Percentiles rank a stretch among this genome's conserved stretches.
phyloP scores from a whole-genome alignment of 208 protist species.

The Wallacemonas sp. region DNA sequence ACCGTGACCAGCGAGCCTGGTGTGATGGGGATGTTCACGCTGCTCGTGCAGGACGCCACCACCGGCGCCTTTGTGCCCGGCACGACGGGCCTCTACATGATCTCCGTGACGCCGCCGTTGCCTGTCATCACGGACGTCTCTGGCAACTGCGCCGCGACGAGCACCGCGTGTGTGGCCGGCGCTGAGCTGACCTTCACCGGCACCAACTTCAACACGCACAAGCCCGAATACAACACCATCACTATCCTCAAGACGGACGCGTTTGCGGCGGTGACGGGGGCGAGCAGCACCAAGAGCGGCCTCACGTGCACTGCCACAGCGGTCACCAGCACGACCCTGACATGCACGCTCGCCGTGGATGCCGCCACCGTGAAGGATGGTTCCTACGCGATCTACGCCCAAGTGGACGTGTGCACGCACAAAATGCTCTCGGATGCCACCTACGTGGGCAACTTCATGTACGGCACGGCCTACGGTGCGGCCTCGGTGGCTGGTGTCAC shows the following conservation, averaged over 20 bases:
- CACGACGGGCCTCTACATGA: constrained; percentile 21
- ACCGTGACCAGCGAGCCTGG: constrained; percentile 23
- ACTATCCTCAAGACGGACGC: constrained; percentile 24
- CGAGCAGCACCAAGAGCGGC: constrained; percentile 14
- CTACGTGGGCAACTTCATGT: constrained; percentile 22
- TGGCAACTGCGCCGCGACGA: constrained; percentile 34
- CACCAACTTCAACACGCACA: constrained; percentile 40
- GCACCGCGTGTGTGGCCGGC: constrained; percentile 31
- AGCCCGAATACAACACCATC: constrained; percentile 29
- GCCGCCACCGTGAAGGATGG: neutral
- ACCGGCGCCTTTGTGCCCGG: constrained; percentile 29
- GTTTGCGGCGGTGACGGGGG: neutral
- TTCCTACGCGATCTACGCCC: constrained; percentile 27
- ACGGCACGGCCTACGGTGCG: constrained; percentile 13
- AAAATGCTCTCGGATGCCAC: neutral
- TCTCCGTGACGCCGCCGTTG: constrained; percentile 37
- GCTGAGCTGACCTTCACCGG: constrained; percentile 28
- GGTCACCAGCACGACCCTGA: constrained; percentile 16
- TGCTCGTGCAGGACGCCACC: constrained; percentile 26
- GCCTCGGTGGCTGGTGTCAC: constrained; percentile 1
- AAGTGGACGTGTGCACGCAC: constrained; percentile 35
- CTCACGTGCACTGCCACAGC: constrained; percentile 18
- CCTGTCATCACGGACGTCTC: constrained; percentile 24
- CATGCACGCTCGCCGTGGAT: constrained; percentile 20
- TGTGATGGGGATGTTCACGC: constrained; percentile 41